phyloP scores from a whole-genome alignment of 495 filamentous ascomycete genomes.

The Xanthoparmelia taractica region DNA sequence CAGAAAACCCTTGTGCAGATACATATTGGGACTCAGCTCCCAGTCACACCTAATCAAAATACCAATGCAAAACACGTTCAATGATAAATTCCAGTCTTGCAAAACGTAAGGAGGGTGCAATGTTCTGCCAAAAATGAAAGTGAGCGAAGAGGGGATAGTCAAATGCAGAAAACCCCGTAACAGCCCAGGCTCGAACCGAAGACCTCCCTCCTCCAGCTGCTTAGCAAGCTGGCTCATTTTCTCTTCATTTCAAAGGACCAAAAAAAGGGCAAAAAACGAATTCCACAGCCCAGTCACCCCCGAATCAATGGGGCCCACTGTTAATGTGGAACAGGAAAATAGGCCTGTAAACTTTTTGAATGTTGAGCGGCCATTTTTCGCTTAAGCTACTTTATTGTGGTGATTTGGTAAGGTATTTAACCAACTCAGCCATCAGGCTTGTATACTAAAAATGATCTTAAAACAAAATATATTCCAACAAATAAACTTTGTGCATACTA shows the following conservation, averaged over 20 bases:
- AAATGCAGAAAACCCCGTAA: too few relatives aligned
- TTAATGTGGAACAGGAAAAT: background rate
- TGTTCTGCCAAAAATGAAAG: too few relatives aligned
- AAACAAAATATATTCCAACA: background rate
- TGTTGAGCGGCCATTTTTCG: constrained; percentile 1
- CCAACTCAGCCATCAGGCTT: background rate
- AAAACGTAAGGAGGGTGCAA: too few relatives aligned
- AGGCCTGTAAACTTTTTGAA: background rate
- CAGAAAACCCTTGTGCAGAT: background rate
- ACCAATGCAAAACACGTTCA: too few relatives aligned
- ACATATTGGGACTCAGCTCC: background rate
- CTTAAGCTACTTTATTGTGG: background rate
- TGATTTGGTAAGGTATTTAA: background rate
- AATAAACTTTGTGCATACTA: background rate
- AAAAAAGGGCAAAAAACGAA: too few relatives aligned
- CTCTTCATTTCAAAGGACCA: background rate
- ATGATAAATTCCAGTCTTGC: too few relatives aligned
- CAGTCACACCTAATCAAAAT: background rate
- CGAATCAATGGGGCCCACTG: background rate
- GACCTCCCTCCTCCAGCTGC: background rate
- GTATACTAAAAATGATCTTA: background rate
- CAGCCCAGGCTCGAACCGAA: background rate
- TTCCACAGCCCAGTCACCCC: background rate
- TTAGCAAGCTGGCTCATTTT: background rate
- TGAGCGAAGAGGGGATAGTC: too few relatives aligned